Percentiles rank a stretch among this genome's conserved stretches.
These are phyloP conservation scores for Blastomyces silverae DNA, from an alignment of 2,329 filamentous ascomycete genomes.

Conservation along the genomic window DNA sequence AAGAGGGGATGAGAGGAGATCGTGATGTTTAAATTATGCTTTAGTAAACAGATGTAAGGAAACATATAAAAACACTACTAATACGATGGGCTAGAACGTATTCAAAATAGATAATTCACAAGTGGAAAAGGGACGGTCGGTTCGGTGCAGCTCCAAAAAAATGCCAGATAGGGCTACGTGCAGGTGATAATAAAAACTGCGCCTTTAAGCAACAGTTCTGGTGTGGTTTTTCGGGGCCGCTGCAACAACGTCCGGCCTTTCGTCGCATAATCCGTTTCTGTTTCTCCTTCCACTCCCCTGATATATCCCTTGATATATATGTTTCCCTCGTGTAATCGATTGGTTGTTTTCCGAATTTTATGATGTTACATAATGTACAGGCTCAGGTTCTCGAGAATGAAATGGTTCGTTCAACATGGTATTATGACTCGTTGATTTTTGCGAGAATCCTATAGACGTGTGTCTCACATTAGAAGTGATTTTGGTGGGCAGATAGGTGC, in stretches of 20 bases:
- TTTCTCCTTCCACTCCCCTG: background rate
- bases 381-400: background rate
- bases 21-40: background rate
- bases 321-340: background rate
- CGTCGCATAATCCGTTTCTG: background rate
- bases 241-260: background rate
- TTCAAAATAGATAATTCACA: slow-evolving; percentile 6
- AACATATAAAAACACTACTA: slow-evolving; percentile 1
- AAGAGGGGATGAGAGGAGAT: slow-evolving; percentile 5
- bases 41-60: background rate
- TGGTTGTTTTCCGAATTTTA: background rate
- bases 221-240: background rate
- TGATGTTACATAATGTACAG: slow-evolving; percentile 11
- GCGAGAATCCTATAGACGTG: slow-evolving; percentile 68
- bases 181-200: background rate
- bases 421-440: slow-evolving; percentile 85
- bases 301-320: background rate
- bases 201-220: too few species aligned
- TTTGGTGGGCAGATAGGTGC: background rate
- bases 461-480: slow-evolving; percentile 20
- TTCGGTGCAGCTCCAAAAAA: background rate
- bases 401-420: slow-evolving; percentile 22
- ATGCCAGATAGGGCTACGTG: background rate
- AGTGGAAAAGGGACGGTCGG: background rate
- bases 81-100: slow-evolving; percentile 7